Conservation (phyloP, 2,329 filamentous ascomycete species). For the Neofusicoccum cordaticola region DNA sequence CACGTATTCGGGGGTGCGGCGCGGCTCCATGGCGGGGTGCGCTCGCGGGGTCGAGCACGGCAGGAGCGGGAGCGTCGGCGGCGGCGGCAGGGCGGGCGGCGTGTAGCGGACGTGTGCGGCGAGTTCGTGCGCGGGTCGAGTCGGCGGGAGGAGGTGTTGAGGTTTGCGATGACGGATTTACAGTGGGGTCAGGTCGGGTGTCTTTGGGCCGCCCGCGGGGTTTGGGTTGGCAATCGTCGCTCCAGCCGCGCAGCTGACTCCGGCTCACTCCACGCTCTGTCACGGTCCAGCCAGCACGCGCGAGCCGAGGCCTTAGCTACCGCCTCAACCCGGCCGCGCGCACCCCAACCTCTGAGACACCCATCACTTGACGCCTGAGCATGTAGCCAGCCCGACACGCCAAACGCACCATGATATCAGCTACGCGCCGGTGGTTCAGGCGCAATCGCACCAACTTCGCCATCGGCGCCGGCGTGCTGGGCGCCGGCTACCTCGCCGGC, state of each 20-base stretch:
- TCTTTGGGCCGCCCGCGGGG: constrained; percentile 7
- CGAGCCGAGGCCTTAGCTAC: neutral
- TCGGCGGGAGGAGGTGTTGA: constrained; percentile 2
- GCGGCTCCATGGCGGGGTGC: constrained; percentile 55
- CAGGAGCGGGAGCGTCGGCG: neutral
- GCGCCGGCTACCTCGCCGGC: constrained; percentile 85
- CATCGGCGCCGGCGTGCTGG: constrained; percentile 81
- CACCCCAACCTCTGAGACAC: constrained; percentile 9
- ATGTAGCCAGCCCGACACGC: constrained; percentile 9
- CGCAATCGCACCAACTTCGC: constrained; percentile 89
- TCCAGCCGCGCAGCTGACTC: constrained; percentile 6
- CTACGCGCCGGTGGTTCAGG: constrained; percentile 85
- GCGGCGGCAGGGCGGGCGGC: neutral
- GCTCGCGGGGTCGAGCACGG: constrained; percentile 1
- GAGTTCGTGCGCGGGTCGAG: neutral
- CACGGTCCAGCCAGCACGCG: neutral
- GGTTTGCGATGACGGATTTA: constrained; percentile 9
- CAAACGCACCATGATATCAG: constrained; percentile 55
- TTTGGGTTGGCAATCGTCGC: constrained; percentile 2
- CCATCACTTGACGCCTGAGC: constrained; percentile 16
- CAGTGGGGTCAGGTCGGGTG: constrained; percentile 12
- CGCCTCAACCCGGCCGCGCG: neutral
- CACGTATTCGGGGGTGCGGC: constrained; percentile 78
- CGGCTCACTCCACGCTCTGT: constrained; percentile 9
- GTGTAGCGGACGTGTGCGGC: neutral